Evolutionary conservation across 257 asterid genomes (phyloP).

Genomic region (Haberlea rhodopensis): DNA sequence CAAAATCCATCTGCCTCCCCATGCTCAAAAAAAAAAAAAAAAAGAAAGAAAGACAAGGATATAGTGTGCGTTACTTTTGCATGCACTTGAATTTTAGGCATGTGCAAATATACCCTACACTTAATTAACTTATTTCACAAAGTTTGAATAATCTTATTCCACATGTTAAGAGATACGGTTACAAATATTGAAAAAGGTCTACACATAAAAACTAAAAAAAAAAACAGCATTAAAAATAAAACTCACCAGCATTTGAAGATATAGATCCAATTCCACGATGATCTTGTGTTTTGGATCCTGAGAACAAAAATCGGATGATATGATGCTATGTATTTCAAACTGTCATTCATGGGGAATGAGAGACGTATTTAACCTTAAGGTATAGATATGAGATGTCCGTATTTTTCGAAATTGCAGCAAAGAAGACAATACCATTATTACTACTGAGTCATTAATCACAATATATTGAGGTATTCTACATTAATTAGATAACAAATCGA

Average conservation of each 20-base stretch:
- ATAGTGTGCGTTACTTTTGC: neutral
- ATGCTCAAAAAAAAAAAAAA: too few species aligned
- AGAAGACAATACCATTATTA: constrained; percentile 6
- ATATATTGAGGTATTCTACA: too few species aligned
- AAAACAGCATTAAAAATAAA: constrained; percentile 17
- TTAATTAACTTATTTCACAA: neutral
- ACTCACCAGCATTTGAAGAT: constrained; percentile 83
- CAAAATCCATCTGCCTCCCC: too few species aligned
- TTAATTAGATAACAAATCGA: too few species aligned
- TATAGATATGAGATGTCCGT: constrained; percentile 86
- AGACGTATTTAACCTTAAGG: constrained; percentile 62
- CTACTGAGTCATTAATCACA: neutral
- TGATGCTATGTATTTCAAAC: neutral
- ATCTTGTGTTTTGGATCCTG: constrained; percentile 91
- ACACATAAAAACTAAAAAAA: constrained; percentile 6
- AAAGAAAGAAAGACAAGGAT: too few species aligned
- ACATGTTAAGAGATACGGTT: neutral
- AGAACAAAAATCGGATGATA: constrained; percentile 19
- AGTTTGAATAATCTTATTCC: neutral
- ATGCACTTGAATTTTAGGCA: neutral
- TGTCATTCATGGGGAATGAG: constrained; percentile 1
- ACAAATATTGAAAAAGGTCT: neutral
- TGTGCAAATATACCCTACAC: neutral
- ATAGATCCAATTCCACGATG: constrained; percentile 99
- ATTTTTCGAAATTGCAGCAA: constrained; percentile 86